Evolutionary conservation across 2,329 filamentous ascomycete genomes (phyloP).

Genomic region (Scytalidium lignicola): DNA sequence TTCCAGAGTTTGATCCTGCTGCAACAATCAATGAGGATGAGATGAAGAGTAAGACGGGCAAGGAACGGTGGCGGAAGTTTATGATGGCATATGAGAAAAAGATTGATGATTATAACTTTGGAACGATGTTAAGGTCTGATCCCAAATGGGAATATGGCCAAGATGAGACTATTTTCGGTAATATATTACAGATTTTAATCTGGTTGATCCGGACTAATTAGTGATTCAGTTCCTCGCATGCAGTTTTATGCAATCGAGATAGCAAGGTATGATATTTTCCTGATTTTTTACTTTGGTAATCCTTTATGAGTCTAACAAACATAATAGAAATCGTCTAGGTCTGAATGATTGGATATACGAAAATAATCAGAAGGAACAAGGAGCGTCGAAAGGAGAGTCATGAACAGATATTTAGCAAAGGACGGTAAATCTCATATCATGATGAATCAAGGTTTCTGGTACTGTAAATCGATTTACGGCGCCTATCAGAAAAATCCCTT

Average conservation of each 20-base stretch:
- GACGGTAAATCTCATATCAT: neutral
- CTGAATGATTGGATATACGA: slow-evolving; percentile 98
- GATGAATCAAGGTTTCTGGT: neutral
- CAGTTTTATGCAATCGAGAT: slow-evolving; percentile 80
- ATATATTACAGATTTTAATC: slow-evolving; percentile 20
- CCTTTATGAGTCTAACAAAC: too few species aligned
- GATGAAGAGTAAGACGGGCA: slow-evolving; percentile 97
- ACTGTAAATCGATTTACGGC: too few species aligned
- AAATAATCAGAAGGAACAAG: slow-evolving; percentile 56
- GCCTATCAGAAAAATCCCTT: too few species aligned
- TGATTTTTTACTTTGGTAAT: too few species aligned
- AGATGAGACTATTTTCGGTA: slow-evolving; percentile 88
- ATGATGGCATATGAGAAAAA: slow-evolving; percentile 91
- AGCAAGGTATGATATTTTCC: slow-evolving; percentile 47
- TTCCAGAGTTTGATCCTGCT: slow-evolving; percentile 86
- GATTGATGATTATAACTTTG: slow-evolving; percentile 97
- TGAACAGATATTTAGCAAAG: neutral
- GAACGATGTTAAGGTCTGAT: slow-evolving; percentile 80
- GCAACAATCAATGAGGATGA: slow-evolving; percentile 80
- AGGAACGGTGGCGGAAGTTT: slow-evolving; percentile 92
- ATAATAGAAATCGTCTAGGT: slow-evolving; percentile 67
- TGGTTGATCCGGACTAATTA: slow-evolving; percentile 6
- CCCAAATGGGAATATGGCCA: slow-evolving; percentile 81
- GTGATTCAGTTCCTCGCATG: slow-evolving; percentile 53
- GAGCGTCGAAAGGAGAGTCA: slow-evolving; percentile 7